A percentile compares a stretch with the other conserved stretches of the same genome.
phyloP scores from a whole-genome alignment of 2,329 filamentous ascomycete genomes.

The Xylariaceae sp. region DNA sequence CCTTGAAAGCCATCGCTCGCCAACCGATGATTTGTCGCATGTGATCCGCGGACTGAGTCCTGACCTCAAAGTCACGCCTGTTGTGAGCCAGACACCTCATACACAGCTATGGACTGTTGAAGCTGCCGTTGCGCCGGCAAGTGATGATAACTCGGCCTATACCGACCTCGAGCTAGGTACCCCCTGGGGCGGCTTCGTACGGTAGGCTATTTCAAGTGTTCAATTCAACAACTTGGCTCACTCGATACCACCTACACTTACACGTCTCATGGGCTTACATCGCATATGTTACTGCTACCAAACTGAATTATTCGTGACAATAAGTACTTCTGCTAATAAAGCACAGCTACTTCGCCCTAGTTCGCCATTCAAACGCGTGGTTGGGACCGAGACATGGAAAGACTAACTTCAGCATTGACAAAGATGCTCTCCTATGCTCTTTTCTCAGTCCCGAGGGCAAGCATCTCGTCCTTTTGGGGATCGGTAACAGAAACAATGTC shows the following conservation, averaged over 20 bases:
- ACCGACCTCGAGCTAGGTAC: slow-evolving; percentile 55
- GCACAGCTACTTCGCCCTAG: slow-evolving; percentile 70
- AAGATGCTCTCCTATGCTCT: slow-evolving; percentile 71
- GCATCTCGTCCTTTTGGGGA: slow-evolving; percentile 70
- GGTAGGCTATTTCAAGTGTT: slow-evolving; percentile 35
- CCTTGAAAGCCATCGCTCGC: slow-evolving; percentile 24
- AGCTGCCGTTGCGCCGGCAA: slow-evolving; percentile 50
- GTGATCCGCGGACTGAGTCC: slow-evolving; percentile 55
- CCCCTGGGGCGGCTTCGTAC: slow-evolving; percentile 53
- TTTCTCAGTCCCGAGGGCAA: slow-evolving; percentile 69
- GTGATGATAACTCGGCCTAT: slow-evolving; percentile 53
- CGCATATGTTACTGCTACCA: not conserved
- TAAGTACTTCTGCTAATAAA: slow-evolving; percentile 19
- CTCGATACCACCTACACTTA: not conserved
- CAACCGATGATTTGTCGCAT: slow-evolving; percentile 40
- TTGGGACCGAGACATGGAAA: slow-evolving; percentile 81
- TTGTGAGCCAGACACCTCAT: slow-evolving; percentile 60
- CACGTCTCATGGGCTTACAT: not conserved
- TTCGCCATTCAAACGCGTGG: slow-evolving; percentile 79
- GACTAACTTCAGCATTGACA: slow-evolving; percentile 59
- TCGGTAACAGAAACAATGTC: slow-evolving; percentile 69
- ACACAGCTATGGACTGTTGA: slow-evolving; percentile 68
- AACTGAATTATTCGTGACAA: not conserved
- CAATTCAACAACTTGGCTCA: not conserved
- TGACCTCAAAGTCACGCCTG: slow-evolving; percentile 48